Base-by-base conservation (phyloP, 768 basidiomycete species). In the Lentinula sp. region DNA sequence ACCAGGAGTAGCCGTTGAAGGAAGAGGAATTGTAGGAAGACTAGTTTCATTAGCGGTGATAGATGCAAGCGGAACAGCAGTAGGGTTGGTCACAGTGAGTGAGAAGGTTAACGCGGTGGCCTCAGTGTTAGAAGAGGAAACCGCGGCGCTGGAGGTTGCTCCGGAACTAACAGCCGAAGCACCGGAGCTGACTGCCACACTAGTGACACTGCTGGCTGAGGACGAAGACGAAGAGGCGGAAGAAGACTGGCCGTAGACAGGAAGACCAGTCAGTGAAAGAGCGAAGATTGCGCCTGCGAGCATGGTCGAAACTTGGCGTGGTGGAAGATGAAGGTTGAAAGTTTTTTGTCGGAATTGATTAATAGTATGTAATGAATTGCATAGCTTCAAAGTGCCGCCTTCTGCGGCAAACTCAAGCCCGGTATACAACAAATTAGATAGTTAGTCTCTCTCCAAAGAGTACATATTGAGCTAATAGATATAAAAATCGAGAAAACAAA, bases 41-140 rank as follows among this genome's bases (percentile, higher is more conserved):
- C 74, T 75, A 31, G 78, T 42, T 9, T 79, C 78, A 54, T 68
- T 73, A 2, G 78, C 75, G 28, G 76, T 72, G 61, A 88, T 85
- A 8, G 68, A 70, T 1, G 80, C 69, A 51, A 88, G 70, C 13
- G 86, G 84, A 51, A 84, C 71, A 46, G 86, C 86, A 34, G 85
- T 87, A 0, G 86, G 84, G 68, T 87, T 85, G 6, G 78, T 78
- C 2, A 82, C 70, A 8, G 69, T 63, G 18, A 85, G 71, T 16
- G 80, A 72, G 69, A 84, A 76, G 5, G 80, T 71, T 57, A 74
- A 74, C 10, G 73, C 71, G 0, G 76, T 72, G 2, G 74, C 64
- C n/a, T 72, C 67, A 21, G 64, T 64, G 10, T 73, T 59, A 35
- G 67, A 42, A 11, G 70, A 48, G 48, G 59, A 37, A 10, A 31